These are phyloP conservation scores for Huntiella decipiens DNA, from an alignment of 2,329 filamentous ascomycete genomes.

Conservation along the genomic window DNA sequence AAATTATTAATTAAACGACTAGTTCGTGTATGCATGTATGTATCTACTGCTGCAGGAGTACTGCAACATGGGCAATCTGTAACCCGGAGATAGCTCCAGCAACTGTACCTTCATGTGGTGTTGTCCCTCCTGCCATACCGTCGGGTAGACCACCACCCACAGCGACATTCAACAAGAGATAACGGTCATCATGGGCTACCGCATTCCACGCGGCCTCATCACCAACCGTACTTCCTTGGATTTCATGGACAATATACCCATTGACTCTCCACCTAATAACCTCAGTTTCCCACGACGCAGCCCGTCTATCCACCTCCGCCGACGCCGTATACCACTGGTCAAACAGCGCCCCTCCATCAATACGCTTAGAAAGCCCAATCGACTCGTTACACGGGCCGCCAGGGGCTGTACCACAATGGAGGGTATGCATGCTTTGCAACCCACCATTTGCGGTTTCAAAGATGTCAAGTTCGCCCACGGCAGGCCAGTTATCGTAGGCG, in stretches of 20 bases:
- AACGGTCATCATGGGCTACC: constrained; percentile 17
- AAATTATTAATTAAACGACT: too few species aligned
- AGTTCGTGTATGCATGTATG: too few species aligned
- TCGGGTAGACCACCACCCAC: constrained; percentile 22
- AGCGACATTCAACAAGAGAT: constrained; percentile 23
- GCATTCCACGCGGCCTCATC: constrained; percentile 17
- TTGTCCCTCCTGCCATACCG: constrained; percentile 17
- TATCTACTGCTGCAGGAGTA: neutral
- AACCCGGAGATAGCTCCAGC: constrained; percentile 19
- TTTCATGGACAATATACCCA: constrained; percentile 15
- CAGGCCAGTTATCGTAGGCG: constrained; percentile 24
- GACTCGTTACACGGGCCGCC: constrained; percentile 25
- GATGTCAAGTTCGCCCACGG: constrained; percentile 26
- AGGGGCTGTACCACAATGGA: constrained; percentile 23
- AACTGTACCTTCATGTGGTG: constrained; percentile 18
- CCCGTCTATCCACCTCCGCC: constrained; percentile 19
- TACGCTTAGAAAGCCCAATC: constrained; percentile 16
- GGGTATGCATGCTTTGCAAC: constrained; percentile 18
- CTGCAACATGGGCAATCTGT: constrained; percentile 23
- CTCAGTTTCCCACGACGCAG: constrained; percentile 16
- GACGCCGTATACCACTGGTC: constrained; percentile 19
- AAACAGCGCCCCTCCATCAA: constrained; percentile 13
- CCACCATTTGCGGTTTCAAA: constrained; percentile 25
- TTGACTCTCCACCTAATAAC: constrained; percentile 21
- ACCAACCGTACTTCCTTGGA: constrained; percentile 16